A percentile compares a stretch with the other conserved stretches of the same genome.
Conservation (phyloP, 2,329 filamentous ascomycete genomes). For the Pseudocercospora macadamiae region DNA sequence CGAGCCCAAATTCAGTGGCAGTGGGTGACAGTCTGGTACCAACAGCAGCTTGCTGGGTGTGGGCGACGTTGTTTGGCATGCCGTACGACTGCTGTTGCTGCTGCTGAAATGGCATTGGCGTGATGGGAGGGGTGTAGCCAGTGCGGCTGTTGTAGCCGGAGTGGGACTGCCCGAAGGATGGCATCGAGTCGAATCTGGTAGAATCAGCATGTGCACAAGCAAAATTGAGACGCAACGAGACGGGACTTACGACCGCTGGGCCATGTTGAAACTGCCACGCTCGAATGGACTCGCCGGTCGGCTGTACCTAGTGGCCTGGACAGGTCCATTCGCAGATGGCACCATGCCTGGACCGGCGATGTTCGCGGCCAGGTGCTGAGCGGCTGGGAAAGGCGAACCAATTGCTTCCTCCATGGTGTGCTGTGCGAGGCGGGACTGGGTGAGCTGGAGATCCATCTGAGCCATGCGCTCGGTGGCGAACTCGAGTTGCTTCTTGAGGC, state of each 20-base stretch:
- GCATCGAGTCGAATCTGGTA: conserved; percentile 21
- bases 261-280: conserved; percentile 23
- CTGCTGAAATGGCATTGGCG: conserved; percentile 29
- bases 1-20: conserved; percentile 50
- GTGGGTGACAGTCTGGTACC: conserved; percentile 51
- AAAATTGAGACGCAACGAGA: neutral
- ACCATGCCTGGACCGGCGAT: conserved; percentile 28
- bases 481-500: conserved; percentile 71
- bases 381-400: conserved; percentile 36
- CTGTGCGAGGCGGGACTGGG: conserved; percentile 64
- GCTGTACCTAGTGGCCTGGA: conserved; percentile 17
- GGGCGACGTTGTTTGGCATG: conserved; percentile 22
- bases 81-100: conserved; percentile 1
- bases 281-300: conserved; percentile 22
- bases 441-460: conserved; percentile 71
- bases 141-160: conserved; percentile 17
- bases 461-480: conserved; percentile 71
- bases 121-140: conserved; percentile 34
- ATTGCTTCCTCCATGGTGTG: conserved; percentile 59
- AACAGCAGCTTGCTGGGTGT: conserved; percentile 34
- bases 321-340: conserved; percentile 11
- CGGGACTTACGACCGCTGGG: conserved; percentile 25
- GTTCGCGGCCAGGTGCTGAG: conserved; percentile 35
- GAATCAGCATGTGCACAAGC: conserved; percentile 13
- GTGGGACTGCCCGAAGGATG: conserved; percentile 17